Percentiles rank a stretch among this genome's conserved stretches.
phyloP scores from a whole-genome alignment of 2,329 filamentous ascomycete genomes.

The Pseudogymnoascus pannorum region DNA sequence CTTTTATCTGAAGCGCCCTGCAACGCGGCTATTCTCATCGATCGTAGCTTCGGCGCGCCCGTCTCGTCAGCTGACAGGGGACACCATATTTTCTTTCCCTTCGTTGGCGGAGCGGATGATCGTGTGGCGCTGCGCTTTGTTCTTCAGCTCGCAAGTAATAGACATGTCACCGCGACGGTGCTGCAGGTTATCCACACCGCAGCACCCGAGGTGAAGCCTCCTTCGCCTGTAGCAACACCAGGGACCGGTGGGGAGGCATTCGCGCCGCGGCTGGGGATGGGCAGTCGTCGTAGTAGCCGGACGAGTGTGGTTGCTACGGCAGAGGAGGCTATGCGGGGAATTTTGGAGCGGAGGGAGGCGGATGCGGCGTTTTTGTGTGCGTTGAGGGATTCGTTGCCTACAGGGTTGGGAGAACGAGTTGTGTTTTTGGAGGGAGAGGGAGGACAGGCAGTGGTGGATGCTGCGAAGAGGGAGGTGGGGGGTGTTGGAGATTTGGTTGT shows the following conservation, averaged over 20 bases:
- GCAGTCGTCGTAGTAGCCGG: neutral
- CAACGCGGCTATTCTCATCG: slow-evolving; percentile 72
- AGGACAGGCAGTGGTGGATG: slow-evolving; percentile 33
- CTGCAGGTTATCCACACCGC: slow-evolving; percentile 44
- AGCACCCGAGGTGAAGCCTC: slow-evolving; percentile 16
- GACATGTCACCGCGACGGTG: slow-evolving; percentile 70
- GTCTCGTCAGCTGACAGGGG: slow-evolving; percentile 49
- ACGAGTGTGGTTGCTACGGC: slow-evolving; percentile 16
- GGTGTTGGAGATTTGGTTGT: slow-evolving; percentile 68
- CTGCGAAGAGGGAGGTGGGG: slow-evolving; percentile 52
- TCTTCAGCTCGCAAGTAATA: slow-evolving; percentile 74
- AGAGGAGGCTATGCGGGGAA: slow-evolving; percentile 16
- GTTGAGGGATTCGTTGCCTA: slow-evolving; percentile 47
- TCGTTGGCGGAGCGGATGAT: slow-evolving; percentile 79
- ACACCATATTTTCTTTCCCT: slow-evolving; percentile 82
- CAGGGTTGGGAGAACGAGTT: slow-evolving; percentile 44
- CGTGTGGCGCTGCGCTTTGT: slow-evolving; percentile 71
- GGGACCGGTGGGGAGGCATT: neutral
- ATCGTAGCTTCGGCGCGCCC: slow-evolving; percentile 56
- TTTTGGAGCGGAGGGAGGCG: slow-evolving; percentile 28
- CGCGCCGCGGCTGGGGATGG: slow-evolving; percentile 12
- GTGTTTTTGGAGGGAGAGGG: slow-evolving; percentile 44
- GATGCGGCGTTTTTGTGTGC: slow-evolving; percentile 50
- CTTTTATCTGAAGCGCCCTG: slow-evolving; percentile 57
- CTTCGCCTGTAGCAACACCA: neutral